A percentile compares a stretch with the other conserved stretches of the same genome.
These are phyloP conservation scores for Cytospora mali DNA, from an alignment of 2,329 filamentous ascomycete genomes.

Conservation along the genomic window DNA sequence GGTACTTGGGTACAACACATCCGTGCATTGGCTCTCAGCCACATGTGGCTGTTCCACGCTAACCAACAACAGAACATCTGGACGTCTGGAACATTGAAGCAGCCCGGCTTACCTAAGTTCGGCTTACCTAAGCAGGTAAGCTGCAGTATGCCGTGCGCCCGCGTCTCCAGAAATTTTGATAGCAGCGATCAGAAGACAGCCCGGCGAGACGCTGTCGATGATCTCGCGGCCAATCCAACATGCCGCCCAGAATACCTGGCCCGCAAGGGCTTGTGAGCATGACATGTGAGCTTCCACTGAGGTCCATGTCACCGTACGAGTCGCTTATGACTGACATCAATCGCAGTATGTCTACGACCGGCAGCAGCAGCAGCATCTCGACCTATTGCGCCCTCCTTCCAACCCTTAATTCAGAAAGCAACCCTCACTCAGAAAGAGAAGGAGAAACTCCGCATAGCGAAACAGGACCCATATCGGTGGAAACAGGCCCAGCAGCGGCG, in stretches of 20 bases:
- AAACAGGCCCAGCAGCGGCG: constrained; percentile 83
- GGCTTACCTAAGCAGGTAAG: too few species aligned
- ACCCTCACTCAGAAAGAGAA: constrained; percentile 63
- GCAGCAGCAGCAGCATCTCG: constrained; percentile 42
- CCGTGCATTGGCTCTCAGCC: constrained; percentile 2
- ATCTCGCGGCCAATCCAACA: constrained; percentile 43
- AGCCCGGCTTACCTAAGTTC: neutral
- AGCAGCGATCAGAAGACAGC: constrained; percentile 25
- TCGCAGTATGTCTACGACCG: constrained; percentile 63
- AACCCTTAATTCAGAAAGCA: constrained; percentile 66
- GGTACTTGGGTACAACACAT: neutral
- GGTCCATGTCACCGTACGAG: constrained; percentile 23
- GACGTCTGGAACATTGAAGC: too few species aligned
- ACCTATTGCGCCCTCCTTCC: constrained; percentile 50
- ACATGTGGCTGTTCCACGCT: constrained; percentile 7
- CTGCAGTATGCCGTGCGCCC: constrained; percentile 11
- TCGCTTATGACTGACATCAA: constrained; percentile 32
- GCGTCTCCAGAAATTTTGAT: constrained; percentile 29
- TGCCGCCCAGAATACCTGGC: constrained; percentile 69
- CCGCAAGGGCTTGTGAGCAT: constrained; percentile 62
- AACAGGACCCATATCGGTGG: constrained; percentile 80
- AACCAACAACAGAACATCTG: neutral
- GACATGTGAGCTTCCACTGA: constrained; percentile 53
- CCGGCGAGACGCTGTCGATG: constrained; percentile 21
- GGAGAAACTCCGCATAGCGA: constrained; percentile 66